Conservation (phyloP, 2,329 filamentous ascomycete genomes). For the Aspergillus aculeatinus region DNA sequence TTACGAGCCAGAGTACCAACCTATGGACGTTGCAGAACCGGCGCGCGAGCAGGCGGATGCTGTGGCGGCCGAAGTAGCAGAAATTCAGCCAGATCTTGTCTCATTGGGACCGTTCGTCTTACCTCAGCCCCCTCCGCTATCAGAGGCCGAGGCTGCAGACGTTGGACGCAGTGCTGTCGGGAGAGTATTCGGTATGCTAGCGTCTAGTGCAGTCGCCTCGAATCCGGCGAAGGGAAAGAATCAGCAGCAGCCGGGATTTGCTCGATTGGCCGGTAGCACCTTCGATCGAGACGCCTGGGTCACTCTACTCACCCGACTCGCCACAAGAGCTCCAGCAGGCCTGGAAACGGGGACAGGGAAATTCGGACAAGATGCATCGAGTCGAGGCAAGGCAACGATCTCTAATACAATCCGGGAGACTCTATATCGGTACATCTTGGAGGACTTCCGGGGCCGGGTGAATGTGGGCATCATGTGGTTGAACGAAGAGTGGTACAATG, state of each 20-base stretch:
- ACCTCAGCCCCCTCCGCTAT: conserved; percentile 72
- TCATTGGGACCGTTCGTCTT: conserved; percentile 76
- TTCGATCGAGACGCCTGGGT: conserved; percentile 90
- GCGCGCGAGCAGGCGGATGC: conserved; percentile 58
- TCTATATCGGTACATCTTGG: conserved; percentile 81
- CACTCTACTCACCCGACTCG: conserved; percentile 79
- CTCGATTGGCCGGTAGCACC: conserved; percentile 77
- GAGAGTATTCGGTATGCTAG: conserved; percentile 76
- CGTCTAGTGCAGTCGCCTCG: conserved; percentile 66
- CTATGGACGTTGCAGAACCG: conserved; percentile 56
- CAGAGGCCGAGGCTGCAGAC: conserved; percentile 67
- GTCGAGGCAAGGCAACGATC: conserved; percentile 38
- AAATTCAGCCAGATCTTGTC: conserved; percentile 58
- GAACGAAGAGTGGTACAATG: conserved; percentile 97
- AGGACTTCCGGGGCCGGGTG: conserved; percentile 87
- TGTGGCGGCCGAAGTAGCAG: conserved; percentile 73
- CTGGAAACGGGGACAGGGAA: conserved; percentile 55
- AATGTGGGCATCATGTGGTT: conserved; percentile 91
- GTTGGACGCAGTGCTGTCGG: conserved; percentile 72
- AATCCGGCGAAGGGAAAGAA: conserved; percentile 50
- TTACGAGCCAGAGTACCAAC: conserved; percentile 84
- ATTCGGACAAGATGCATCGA: conserved; percentile 26
- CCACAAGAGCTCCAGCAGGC: conserved; percentile 72
- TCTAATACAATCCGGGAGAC: conserved; percentile 72
- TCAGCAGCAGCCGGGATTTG: conserved; percentile 68